phyloP scores from a whole-genome alignment of 208 protist genomes.

The Acanthamoeba triangularis region DNA sequence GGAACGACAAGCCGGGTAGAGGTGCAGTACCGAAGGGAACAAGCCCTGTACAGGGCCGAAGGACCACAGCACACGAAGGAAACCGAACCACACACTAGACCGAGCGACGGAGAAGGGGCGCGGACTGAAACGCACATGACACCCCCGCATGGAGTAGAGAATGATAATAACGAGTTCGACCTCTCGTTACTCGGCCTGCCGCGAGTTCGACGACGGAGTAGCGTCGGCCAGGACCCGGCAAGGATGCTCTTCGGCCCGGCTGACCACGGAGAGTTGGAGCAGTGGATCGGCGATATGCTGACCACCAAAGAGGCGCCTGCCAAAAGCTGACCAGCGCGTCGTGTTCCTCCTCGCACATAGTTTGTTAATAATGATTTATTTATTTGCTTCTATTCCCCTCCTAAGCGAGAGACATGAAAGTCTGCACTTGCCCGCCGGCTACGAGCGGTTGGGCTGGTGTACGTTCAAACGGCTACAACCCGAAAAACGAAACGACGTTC shows the following conservation, averaged over 20 bases:
- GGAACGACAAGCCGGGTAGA: too few species aligned
- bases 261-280: conserved; percentile 18
- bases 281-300: conserved; percentile 10
- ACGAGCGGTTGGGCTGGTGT: too few species aligned
- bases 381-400: neutral
- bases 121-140: too few species aligned
- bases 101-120: too few species aligned
- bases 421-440: too few species aligned
- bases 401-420: neutral
- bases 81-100: too few species aligned
- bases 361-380: neutral
- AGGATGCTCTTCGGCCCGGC: neutral
- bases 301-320: neutral
- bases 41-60: too few species aligned
- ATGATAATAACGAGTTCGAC: neutral
- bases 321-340: neutral
- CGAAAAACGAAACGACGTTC: too few species aligned
- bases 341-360: neutral
- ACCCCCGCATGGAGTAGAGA: neutral
- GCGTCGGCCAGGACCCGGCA: neutral
- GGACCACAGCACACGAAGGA: too few species aligned
- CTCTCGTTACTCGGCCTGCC: neutral
- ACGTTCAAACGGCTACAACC: too few species aligned
- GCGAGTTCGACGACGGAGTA: neutral
- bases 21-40: too few species aligned